Percentiles rank a stretch among this genome's conserved stretches.
These are phyloP conservation scores for Sporothrix pseudoabietina DNA, from an alignment of 2,329 filamentous ascomycete genomes.

Conservation along the genomic window DNA sequence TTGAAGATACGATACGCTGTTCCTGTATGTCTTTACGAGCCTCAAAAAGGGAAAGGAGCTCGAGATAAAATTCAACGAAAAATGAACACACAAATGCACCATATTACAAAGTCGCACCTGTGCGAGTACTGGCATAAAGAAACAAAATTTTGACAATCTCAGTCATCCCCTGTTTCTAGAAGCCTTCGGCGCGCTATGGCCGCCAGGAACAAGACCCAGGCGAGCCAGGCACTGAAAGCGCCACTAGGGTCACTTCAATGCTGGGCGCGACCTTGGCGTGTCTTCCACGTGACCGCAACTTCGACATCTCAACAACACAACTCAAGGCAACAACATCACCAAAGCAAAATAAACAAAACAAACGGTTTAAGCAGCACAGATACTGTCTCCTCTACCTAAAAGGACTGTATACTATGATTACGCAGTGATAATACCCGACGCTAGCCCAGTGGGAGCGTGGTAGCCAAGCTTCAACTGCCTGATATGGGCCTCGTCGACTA, in stretches of 20 bases:
- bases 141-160: background rate
- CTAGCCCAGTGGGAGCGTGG: background rate
- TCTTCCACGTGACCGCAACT: background rate
- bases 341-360: background rate
- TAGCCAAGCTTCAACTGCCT: background rate
- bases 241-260: background rate
- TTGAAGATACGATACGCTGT: background rate
- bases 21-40: too few relatives aligned
- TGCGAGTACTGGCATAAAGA: background rate
- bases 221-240: background rate
- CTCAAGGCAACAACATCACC: background rate
- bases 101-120: background rate
- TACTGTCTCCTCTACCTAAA: background rate
- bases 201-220: background rate
- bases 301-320: background rate
- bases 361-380: background rate
- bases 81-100: background rate
- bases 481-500: slow-evolving; percentile 46
- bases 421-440: background rate
- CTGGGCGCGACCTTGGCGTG: background rate
- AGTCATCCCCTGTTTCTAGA: background rate
- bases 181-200: background rate
- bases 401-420: background rate
- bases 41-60: background rate
- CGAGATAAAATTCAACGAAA: background rate